A percentile compares a stretch with the other conserved stretches of the same genome.
These are phyloP conservation scores for Aureobasidium sp. DNA, from an alignment of 2,329 filamentous ascomycete species.

Conservation along the genomic window DNA sequence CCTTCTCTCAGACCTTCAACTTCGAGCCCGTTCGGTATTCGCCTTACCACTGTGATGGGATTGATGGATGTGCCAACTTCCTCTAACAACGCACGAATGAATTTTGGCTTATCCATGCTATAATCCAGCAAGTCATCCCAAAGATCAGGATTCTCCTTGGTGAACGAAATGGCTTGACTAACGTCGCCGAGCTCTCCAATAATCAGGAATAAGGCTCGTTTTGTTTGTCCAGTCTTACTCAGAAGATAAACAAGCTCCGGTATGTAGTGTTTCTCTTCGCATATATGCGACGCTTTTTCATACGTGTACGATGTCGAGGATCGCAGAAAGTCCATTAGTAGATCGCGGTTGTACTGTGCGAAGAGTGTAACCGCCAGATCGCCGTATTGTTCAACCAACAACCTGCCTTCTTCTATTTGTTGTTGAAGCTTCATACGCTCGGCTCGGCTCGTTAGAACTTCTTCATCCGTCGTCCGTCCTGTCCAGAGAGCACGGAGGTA, in stretches of 20 bases:
- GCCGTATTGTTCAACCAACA: slow-evolving; percentile 73
- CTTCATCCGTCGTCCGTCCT: slow-evolving; percentile 54
- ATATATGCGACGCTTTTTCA: slow-evolving; percentile 68
- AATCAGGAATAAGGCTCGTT: slow-evolving; percentile 84
- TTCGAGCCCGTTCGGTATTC: slow-evolving; percentile 88
- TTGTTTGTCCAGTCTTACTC: slow-evolving; percentile 90
- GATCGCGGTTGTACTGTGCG: slow-evolving; percentile 67
- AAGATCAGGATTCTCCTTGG: slow-evolving; percentile 83
- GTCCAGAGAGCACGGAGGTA: slow-evolving; percentile 84
- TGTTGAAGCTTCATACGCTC: slow-evolving; percentile 23
- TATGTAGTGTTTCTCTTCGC: slow-evolving; percentile 72
- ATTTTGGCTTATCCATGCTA: slow-evolving; percentile 93
- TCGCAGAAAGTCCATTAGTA: slow-evolving; percentile 83
- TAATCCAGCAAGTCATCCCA: slow-evolving; percentile 95
- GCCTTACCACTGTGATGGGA: slow-evolving; percentile 78
- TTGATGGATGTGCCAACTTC: slow-evolving; percentile 92
- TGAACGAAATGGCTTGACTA: slow-evolving; percentile 86
- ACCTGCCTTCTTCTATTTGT: slow-evolving; percentile 48
- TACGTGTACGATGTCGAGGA: slow-evolving; percentile 79
- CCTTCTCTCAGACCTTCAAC: slow-evolving; percentile 87
- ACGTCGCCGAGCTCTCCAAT: slow-evolving; percentile 91
- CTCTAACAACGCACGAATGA: slow-evolving; percentile 85
- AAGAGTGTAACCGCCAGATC: slow-evolving; percentile 84
- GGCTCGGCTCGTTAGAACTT: slow-evolving; percentile 22
- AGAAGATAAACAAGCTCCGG: slow-evolving; percentile 93